Evolutionary conservation across 225 moss, liverwort and hornwort genomes (phyloP).

Genomic region (Thuidium tamariscinum): DNA sequence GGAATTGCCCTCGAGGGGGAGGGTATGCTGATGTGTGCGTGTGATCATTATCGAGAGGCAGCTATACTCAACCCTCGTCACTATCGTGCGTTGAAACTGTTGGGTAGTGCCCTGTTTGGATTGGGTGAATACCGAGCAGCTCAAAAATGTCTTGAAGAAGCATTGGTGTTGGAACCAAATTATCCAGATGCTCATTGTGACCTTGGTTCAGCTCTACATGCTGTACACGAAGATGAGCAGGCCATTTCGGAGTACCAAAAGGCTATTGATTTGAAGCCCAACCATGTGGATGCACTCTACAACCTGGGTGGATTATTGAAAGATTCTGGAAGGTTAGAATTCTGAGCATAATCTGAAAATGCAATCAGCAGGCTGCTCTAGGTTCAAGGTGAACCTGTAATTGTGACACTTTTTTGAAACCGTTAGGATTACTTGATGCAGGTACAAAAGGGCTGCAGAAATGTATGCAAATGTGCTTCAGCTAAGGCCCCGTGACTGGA

Average conservation of each 20-base stretch:
- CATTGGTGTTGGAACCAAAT: conserved; percentile 63
- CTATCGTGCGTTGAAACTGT: conserved; percentile 76
- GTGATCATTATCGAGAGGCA: conserved; percentile 94
- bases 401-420: background rate
- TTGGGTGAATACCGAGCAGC: conserved; percentile 87
- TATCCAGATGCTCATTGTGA: conserved; percentile 99
- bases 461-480: conserved; percentile 82
- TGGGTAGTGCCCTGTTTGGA: conserved; percentile 89
- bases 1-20: conserved; percentile 92
- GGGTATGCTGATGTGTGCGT: conserved; percentile 94
- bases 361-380: background rate
- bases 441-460: conserved; percentile 76
- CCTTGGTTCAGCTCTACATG: conserved; percentile 88
- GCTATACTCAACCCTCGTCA: conserved; percentile 84
- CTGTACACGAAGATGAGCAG: conserved; percentile 60
- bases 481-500: conserved; percentile 84
- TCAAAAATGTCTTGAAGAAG: conserved; percentile 70
- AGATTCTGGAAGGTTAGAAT: conserved; percentile 42
- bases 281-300: conserved; percentile 92
- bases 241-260: conserved; percentile 70
- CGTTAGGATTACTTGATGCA: background rate
- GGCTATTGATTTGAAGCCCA: conserved; percentile 77
- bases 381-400: background rate
- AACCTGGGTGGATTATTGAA: conserved; percentile 86
- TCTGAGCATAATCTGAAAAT: background rate